phyloP scores from a whole-genome alignment of 2,329 filamentous ascomycete genomes.

The Phyllosticta citrichinensis region DNA sequence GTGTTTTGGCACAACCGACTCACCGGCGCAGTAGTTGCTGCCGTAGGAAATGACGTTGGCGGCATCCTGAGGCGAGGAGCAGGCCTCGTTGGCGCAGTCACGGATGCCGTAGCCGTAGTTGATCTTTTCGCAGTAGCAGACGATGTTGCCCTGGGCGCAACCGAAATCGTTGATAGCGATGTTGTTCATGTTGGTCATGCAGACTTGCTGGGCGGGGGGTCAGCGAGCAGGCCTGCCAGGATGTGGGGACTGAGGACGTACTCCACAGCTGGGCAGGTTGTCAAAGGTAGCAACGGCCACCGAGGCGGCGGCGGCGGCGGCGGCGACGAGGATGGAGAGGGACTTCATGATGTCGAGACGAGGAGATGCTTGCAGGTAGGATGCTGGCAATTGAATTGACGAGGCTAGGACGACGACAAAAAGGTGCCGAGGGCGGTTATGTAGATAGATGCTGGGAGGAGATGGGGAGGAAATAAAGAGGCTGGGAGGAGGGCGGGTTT shows the following conservation, averaged over 20 bases:
- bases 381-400: not conserved
- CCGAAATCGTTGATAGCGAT: constrained; percentile 30
- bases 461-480: constrained; percentile 7
- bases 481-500: not conserved
- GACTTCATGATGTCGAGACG: constrained; percentile 24
- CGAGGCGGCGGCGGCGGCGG: constrained; percentile 24
- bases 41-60: constrained; percentile 25
- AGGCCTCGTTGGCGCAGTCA: constrained; percentile 37
- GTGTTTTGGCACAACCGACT: constrained; percentile 8
- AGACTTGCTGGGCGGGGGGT: constrained; percentile 23
- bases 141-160: constrained; percentile 28
- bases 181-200: constrained; percentile 37
- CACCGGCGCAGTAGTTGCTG: constrained; percentile 22
- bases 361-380: not conserved
- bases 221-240: not conserved
- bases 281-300: constrained; percentile 24
- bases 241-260: constrained; percentile 16
- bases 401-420: not conserved
- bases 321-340: constrained; percentile 26
- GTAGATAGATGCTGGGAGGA: constrained; percentile 5
- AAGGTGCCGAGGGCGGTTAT: constrained; percentile 6
- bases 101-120: constrained; percentile 39
- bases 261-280: constrained; percentile 23
- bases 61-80: constrained; percentile 19
- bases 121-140: constrained; percentile 35